Evolutionary conservation across 495 filamentous ascomycete species (phyloP), one percentile per base, ranked within the genome.

Genomic region (Hypoxylon perforatum): DNA sequence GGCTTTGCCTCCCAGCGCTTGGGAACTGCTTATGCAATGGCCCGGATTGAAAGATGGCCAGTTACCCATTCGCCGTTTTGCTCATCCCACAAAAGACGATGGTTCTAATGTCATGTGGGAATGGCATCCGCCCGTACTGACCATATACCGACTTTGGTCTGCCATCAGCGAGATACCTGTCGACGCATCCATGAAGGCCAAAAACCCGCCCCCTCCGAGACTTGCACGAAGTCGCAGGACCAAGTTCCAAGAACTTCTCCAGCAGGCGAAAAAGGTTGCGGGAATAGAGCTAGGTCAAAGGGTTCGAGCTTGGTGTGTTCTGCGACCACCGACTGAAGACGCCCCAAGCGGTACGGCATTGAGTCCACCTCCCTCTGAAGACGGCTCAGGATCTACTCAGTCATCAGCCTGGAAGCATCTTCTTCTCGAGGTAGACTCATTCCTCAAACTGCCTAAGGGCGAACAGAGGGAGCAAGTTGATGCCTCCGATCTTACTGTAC

Each of bases 41-140:
- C 96, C 97, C 61, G 92, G 92, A 14, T 64, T 94, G 33, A 87
- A 85, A 15, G 73, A 86, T 8, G 88, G 86, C 55, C 90, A 91
- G n/a, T 80, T 88, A 1, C 80, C 89, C 21, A 92, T 98, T 70
- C 81, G 86, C 36, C 87, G 95, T 25, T 88, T 85, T 60, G 92
- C 89, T 15, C 90, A 93, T 77, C 90, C 65, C 46, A 92, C 87
- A 25, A 84, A 82, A 39, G 82, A 84, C 1, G 78, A 85, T 39
- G 82, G 84, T 14, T 75, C 85, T 21, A 93, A 97, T 55, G 73
- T 97, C 8, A 84, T 91, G 70, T 94, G 90, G 67, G 95, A 99
- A 74, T 81, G 91, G 30, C 85, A 93, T 68, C 96, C 94, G 17
- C 93, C 92, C 1, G 84, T 97, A 18, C 92, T 97, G 77, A 93